Evolutionary conservation across 345 rosid species (phyloP).

Genomic region (Sonneratia alba): DNA sequence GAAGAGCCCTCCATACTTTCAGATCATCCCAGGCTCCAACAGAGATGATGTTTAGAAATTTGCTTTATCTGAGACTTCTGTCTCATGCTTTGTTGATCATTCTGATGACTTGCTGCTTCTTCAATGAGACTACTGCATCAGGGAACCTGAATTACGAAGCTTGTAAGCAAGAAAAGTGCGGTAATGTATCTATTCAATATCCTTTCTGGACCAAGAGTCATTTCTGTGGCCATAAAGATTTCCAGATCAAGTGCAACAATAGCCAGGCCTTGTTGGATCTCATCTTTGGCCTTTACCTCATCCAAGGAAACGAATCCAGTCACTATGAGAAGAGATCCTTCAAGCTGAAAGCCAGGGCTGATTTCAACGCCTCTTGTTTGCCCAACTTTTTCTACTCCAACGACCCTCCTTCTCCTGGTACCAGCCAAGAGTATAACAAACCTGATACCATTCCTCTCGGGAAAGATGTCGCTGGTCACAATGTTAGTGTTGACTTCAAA

Average conservation of each 20-base stretch:
- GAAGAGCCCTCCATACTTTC: neutral
- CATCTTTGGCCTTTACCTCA: neutral
- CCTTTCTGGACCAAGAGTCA: neutral
- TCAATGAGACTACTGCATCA: neutral
- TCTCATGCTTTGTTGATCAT: neutral
- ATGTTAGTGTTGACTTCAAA: neutral
- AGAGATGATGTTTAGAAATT: neutral
- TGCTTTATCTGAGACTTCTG: neutral
- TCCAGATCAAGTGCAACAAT: neutral
- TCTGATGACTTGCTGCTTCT: neutral
- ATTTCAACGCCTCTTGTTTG: neutral
- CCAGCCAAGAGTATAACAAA: neutral
- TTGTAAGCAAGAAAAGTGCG: neutral
- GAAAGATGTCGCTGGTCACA: constrained; percentile 14
- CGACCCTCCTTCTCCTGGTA: neutral
- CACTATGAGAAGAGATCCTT: neutral
- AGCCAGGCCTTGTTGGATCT: neutral
- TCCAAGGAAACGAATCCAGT: neutral
- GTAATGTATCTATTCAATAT: neutral
- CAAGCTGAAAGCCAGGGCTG: neutral
- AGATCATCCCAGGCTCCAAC: neutral
- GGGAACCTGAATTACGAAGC: neutral
- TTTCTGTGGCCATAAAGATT: neutral
- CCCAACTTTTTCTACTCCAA: constrained; percentile 1
- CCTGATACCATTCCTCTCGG: constrained; percentile 13